Base-by-base conservation (phyloP, 139 green algal genomes). In the Chloropicon primus region DNA sequence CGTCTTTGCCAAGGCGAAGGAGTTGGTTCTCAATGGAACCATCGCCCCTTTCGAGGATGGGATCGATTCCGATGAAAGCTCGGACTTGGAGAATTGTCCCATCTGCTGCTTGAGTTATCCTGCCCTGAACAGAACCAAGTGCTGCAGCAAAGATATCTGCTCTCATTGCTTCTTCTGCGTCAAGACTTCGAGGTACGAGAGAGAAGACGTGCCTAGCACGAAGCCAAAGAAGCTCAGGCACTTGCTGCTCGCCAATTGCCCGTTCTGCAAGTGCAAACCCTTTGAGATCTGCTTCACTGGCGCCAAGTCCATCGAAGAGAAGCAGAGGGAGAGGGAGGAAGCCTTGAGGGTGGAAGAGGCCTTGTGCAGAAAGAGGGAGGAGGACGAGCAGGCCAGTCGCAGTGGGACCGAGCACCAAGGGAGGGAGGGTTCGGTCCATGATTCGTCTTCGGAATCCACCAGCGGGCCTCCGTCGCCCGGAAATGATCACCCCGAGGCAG, bases 81-180 rank as follows among this genome's bases (percentile, higher is more conserved):
- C 41, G 10, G 41, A 76, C 54, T 24, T 86, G 27, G 82, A 88
- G 25, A 85, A 91, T 41, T 92, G 88, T 72, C 85, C 88, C 21
- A 92, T 92, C 1, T 92, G 88, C 80, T 85, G 86, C 22, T 80
- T 87, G 0, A 28, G 82, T 28, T 92, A 88, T 26, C 87, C 83
- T 0, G 72, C 84, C 2, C 25, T 91, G 0, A 92, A 92, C 80
- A 87, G 77, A 1, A 82, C 84, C 1, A 26, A 72, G 0, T 92
- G 88, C 75, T 92, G 88, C 75, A 24, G 28, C 1, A 86, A 86
- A 26, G 77, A 80, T 1, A 81, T 92, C 0, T 92, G 88, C 81
- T 90, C 88, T 5, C 5, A 62, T 17, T 62, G 41, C 17, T 62
- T n/a, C 41, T 62, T 62, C 17, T 17, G 41, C 5, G 41, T 62